Evolutionary conservation across 805 yeast genomes (phyloP).

Genomic region (Pichia californica): DNA sequence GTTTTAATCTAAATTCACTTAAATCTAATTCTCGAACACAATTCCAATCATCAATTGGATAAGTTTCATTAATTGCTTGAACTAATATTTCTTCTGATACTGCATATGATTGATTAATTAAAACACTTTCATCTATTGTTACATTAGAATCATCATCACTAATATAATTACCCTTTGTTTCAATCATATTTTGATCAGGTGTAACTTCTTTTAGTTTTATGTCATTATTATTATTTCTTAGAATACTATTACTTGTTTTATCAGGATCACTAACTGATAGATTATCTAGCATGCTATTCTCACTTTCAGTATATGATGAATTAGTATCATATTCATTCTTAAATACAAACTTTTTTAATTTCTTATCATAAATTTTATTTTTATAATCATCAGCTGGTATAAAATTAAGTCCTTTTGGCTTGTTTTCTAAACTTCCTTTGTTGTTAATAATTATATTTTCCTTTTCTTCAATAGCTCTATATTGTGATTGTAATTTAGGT

Average conservation of each 20-base stretch:
- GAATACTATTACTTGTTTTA: conserved; percentile 3
- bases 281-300: conserved; percentile 17
- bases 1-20: conserved; percentile 30
- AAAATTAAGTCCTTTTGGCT: conserved; percentile 24
- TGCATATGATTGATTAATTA: conserved; percentile 37
- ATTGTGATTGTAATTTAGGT: conserved; percentile 4
- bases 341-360: conserved; percentile 20
- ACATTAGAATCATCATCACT: neutral
- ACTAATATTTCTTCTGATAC: conserved; percentile 39
- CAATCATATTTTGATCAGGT: conserved; percentile 11
- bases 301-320: conserved; percentile 7
- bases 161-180: neutral
- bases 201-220: conserved; percentile 14
- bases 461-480: neutral
- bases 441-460: neutral
- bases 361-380: conserved; percentile 26
- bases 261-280: conserved; percentile 13
- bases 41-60: conserved; percentile 40
- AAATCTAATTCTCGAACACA: conserved; percentile 33
- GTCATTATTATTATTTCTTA: neutral
- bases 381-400: conserved; percentile 28
- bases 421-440: neutral
- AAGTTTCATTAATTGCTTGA: conserved; percentile 37
- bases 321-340: conserved; percentile 15
- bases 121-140: conserved; percentile 12